Base-by-base conservation (phyloP, 805 yeast species). In the Ogataea dorogensis region DNA sequence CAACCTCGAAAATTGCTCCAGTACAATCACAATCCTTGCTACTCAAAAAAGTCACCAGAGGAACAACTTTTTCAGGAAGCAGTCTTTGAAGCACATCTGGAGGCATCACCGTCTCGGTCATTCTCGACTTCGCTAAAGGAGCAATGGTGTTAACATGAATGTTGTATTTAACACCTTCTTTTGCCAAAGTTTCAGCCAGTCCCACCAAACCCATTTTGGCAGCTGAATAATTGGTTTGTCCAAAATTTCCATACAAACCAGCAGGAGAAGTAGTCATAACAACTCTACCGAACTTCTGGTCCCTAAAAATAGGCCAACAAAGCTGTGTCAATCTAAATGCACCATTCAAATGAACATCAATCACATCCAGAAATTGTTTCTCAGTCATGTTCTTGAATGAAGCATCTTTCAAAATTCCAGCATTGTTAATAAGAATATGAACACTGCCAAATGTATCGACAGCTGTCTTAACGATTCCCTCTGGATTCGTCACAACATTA, bases 191-290 rank as follows among this genome's bases (percentile, higher is more conserved):
- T 64, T 91, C 96, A 30, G 95, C 83, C 51, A 91, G 77, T 8
- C 97, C 98, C 38, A 91, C 85, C 35, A 88, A 68, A 12, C 86
- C 98, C 44, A 85, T 68, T 63, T 91, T 91, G 15, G 96, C 97
- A 18, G 96, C 89, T 1, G 96, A 80, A 65, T 91, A 91, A 67
- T 91, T 91, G 25, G 95, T 78, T 67, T 91, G 98, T 32, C 98
- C 98, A 65, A 89, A 91, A 66, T 88, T 88, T 44, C 98, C 98
- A 60, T 83, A 91, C 47, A 91, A 71, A 15, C 98, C 98, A 22
- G 98, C 98, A 4, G 98, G 96, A 4, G 96, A 88, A 17, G 95
- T 79, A n/a, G 97, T 89, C 73, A 87, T 89, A 53, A 91, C 65
- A 51, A 91, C 74, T 52, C 98, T 75, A 47, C 98, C 98, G 56